phyloP scores from a whole-genome alignment of 306 rosid genomes.

The Quercus wislizeni region DNA sequence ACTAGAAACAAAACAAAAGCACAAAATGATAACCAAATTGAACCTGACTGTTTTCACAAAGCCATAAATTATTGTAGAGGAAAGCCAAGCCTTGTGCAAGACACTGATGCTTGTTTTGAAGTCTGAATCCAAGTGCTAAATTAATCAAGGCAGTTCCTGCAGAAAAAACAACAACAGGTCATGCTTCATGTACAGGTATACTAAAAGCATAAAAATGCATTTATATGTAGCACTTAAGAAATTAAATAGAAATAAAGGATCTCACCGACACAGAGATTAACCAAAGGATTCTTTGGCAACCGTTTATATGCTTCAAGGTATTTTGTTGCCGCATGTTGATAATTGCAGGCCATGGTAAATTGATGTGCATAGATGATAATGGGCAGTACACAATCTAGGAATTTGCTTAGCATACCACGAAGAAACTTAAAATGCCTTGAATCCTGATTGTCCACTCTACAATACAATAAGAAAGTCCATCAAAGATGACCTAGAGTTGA shows the following conservation, averaged over 20 bases:
- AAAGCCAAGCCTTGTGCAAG: constrained; percentile 84
- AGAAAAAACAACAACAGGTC: neutral
- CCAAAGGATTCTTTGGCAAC: constrained; percentile 68
- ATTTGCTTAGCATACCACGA: constrained; percentile 57
- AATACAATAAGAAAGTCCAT: constrained; percentile 17
- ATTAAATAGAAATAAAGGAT: constrained; percentile 10
- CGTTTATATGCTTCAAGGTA: constrained; percentile 89
- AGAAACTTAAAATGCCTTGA: constrained; percentile 69
- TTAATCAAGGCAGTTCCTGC: constrained; percentile 84
- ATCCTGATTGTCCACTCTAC: constrained; percentile 75
- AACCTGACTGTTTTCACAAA: constrained; percentile 79
- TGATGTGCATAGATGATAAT: constrained; percentile 74
- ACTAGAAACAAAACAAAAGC: no score
- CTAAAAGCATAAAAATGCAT: constrained; percentile 8
- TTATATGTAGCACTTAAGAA: neutral
- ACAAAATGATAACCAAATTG: constrained; percentile 17
- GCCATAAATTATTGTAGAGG: constrained; percentile 68
- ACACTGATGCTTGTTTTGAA: constrained; percentile 90
- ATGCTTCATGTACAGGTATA: neutral
- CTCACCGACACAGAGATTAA: constrained; percentile 89
- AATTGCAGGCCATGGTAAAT: constrained; percentile 61
- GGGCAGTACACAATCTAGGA: constrained; percentile 75
- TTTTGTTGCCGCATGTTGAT: constrained; percentile 88
- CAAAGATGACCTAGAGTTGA: neutral
- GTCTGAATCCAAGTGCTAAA: constrained; percentile 78